Evolutionary conservation across 2,329 filamentous ascomycete genomes (phyloP).

Genomic region (Setomelanomma holmii): DNA sequence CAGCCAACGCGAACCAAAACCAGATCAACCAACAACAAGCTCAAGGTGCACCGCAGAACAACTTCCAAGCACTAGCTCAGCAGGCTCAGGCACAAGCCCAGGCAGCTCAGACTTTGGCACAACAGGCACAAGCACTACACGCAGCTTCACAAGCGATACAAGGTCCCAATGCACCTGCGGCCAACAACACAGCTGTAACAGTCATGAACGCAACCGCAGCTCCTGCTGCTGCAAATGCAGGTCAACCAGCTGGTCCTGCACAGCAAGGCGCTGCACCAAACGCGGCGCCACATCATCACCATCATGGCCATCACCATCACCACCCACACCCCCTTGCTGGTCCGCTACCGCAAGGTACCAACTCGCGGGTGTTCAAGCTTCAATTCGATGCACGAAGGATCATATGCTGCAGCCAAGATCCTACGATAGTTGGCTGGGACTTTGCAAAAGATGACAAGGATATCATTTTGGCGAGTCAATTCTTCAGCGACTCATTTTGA

Average conservation of each 20-base stretch:
- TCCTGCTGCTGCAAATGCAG: slow-evolving; percentile 14
- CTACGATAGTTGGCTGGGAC: slow-evolving; percentile 95
- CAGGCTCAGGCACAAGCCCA: slow-evolving; percentile 48
- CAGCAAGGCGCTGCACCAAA: slow-evolving; percentile 26
- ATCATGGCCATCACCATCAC: slow-evolving; percentile 42
- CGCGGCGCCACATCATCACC: slow-evolving; percentile 22
- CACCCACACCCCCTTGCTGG: slow-evolving; percentile 35
- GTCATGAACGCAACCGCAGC: slow-evolving; percentile 11
- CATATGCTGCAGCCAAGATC: slow-evolving; percentile 91
- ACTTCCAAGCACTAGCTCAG: slow-evolving; percentile 44
- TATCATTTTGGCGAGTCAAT: slow-evolving; percentile 76
- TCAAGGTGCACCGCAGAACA: slow-evolving; percentile 27
- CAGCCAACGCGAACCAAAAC: slow-evolving; percentile 19
- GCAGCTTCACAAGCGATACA: slow-evolving; percentile 40
- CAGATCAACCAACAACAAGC: slow-evolving; percentile 23
- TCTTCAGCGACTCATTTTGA: slow-evolving; percentile 67
- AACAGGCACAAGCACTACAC: slow-evolving; percentile 46
- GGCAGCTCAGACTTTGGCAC: slow-evolving; percentile 42
- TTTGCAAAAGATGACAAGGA: slow-evolving; percentile 88
- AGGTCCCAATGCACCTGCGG: slow-evolving; percentile 8
- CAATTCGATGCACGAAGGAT: slow-evolving; percentile 95
- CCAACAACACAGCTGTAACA: slow-evolving; percentile 16
- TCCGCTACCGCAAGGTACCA: slow-evolving; percentile 45
- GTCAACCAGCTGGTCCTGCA: slow-evolving; percentile 15
- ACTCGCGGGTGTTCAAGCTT: slow-evolving; percentile 85